Conservation (phyloP, 257 asterid species). For the Nicotiana knightiana region DNA sequence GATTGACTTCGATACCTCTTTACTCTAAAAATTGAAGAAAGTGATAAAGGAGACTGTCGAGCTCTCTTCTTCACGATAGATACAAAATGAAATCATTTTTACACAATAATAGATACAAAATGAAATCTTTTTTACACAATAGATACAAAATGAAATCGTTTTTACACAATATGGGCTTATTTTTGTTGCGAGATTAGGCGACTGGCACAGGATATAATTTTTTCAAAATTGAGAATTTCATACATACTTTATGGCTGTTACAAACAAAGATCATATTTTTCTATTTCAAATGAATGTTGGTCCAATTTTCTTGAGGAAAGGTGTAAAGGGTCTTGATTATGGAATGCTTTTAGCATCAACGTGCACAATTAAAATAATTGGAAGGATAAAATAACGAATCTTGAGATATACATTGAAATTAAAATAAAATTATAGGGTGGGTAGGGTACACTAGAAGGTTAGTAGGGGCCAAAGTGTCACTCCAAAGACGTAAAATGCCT, state of each 20-base stretch:
- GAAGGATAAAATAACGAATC: conserved; percentile 13
- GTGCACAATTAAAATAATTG: conserved; percentile 13
- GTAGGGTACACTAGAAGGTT: not conserved
- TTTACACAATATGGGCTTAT: too few species aligned
- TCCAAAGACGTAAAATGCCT: conserved; percentile 13
- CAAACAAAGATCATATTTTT: not conserved
- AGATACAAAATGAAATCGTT: too few species aligned
- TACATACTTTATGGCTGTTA: not conserved
- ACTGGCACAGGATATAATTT: too few species aligned
- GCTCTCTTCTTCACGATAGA: too few species aligned
- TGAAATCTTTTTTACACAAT: too few species aligned
- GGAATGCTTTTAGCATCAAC: conserved; percentile 12
- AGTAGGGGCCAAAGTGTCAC: conserved; percentile 9
- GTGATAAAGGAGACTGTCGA: too few species aligned
- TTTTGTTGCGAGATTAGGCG: too few species aligned
- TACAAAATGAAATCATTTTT: too few species aligned
- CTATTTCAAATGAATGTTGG: not conserved
- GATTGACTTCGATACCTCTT: too few species aligned
- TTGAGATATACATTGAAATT: conserved; percentile 1
- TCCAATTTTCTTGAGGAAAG: conserved; percentile 1
- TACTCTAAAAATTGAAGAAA: too few species aligned
- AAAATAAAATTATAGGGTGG: not conserved
- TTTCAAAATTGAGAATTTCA: not conserved
- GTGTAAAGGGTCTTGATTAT: not conserved
- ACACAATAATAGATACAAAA: too few species aligned